Base-by-base conservation (phyloP, 108 stramenopile genomes). In the Fragilaria crotonensis region DNA sequence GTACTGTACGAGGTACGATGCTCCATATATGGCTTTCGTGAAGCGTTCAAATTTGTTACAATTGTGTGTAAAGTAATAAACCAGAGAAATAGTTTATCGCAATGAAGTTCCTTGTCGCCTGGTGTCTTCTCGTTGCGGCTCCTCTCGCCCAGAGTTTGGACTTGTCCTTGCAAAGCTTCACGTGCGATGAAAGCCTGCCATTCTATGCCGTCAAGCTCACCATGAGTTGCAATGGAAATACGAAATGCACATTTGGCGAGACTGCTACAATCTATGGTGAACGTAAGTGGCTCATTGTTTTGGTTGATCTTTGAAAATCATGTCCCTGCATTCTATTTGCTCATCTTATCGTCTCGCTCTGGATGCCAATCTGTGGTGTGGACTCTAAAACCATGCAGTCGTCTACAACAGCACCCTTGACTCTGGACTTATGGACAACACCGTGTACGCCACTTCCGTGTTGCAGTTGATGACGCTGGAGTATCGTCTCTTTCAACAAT, bases 191-290 rank as follows among this genome's bases (percentile, higher is more conserved):
- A 2, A 52, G 25, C 1, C 51, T 52, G 22, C 51, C 51, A 26
- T 25, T 52, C 25, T 52, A 1, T 5, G 51, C 19, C 5, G 48
- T 25, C 3, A 25, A 25, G 2, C 3, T 52, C 17, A 26, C 23
- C 22, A 52, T 52, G 51, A 52, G 23, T 22, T 52, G 51, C 25
- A 25, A 25, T 52, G 51, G 51, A 7, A 26, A 1, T 26, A 25
- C 22, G 4, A 52, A 25, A 52, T 52, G 51, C 25, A 52, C 51
- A 3, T 52, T 52, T 26, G 51, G 51, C 3, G 51, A 52, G 3
- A 52, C 51, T 25, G 51, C 21, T 25, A 52, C 25, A 18, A 25
- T 52, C 25, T 25, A 23, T 3, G 51, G 51, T 2, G 2, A 26
- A 26, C 25, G 51, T 52, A 52, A 52, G 51, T 52, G 22, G 2